phyloP scores from a whole-genome alignment of 2,329 filamentous ascomycete species.

The Biscogniauxia mediterranea region DNA sequence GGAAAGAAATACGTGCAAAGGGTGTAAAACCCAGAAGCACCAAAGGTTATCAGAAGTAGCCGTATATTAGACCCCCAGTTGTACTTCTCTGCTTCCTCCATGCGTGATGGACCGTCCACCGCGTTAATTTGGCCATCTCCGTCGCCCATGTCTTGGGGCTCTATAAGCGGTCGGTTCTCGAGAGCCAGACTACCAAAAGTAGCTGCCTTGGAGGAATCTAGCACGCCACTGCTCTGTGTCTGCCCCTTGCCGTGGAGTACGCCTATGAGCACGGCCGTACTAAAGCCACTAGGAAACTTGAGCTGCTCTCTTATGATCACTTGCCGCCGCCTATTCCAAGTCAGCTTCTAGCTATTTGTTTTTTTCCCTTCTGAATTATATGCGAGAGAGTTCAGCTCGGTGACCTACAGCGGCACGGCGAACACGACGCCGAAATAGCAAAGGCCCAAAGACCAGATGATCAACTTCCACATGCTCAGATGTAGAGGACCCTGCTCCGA shows the following conservation, averaged over 20 bases:
- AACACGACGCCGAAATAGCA: constrained; percentile 98
- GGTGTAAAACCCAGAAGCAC: constrained; percentile 65
- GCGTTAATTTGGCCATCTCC: constrained; percentile 17
- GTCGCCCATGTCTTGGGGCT: constrained; percentile 17
- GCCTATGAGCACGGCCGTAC: constrained; percentile 88
- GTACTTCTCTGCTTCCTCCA: constrained; percentile 37
- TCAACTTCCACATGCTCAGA: constrained; percentile 71
- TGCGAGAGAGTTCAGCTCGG: not conserved
- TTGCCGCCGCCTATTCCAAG: constrained; percentile 61
- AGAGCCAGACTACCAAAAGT: constrained; percentile 35
- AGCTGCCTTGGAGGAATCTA: constrained; percentile 30
- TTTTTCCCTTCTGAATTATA: not conserved
- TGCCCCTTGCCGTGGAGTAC: constrained; percentile 72
- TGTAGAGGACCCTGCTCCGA: constrained; percentile 77
- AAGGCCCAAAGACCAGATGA: constrained; percentile 87
- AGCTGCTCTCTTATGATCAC: constrained; percentile 91
- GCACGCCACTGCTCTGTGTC: constrained; percentile 28
- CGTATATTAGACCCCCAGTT: constrained; percentile 50
- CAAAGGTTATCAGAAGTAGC: constrained; percentile 56
- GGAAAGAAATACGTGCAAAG: constrained; percentile 89
- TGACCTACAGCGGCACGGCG: constrained; percentile 73
- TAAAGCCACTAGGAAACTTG: constrained; percentile 93
- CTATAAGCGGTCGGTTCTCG: constrained; percentile 31
- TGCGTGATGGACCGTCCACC: constrained; percentile 24
- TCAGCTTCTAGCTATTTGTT: constrained; percentile 6